Evolutionary conservation across 2,329 filamentous ascomycete species (phyloP).

Genomic region (Xylariaceae sp.): DNA sequence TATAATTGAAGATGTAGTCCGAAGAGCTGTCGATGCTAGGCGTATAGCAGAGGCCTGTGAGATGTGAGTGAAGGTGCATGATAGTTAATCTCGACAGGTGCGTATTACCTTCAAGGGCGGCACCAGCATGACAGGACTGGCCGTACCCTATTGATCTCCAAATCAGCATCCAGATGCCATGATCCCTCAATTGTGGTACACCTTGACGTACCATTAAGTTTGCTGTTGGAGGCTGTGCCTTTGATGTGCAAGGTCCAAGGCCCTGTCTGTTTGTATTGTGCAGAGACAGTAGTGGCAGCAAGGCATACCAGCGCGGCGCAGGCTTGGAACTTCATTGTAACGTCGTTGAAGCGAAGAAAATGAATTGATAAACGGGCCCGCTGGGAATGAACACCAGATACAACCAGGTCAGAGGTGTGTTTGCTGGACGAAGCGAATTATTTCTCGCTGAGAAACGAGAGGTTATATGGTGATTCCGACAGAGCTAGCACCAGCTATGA

Average conservation of each 20-base stretch:
- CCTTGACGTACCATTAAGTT: slow-evolving; percentile 25
- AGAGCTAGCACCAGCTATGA: no score
- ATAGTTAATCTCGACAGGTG: no score
- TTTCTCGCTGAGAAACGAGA: no score
- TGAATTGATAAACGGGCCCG: no score
- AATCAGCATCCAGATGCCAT: slow-evolving; percentile 8
- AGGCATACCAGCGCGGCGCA: slow-evolving; percentile 25
- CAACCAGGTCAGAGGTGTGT: no score
- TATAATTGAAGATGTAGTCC: slow-evolving; percentile 34
- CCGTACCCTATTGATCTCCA: slow-evolving; percentile 24
- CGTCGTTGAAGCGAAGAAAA: neutral
- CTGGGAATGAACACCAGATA: no score
- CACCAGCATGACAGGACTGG: slow-evolving; percentile 32
- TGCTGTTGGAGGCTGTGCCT: slow-evolving; percentile 21
- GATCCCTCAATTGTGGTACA: neutral
- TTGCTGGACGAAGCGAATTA: no score
- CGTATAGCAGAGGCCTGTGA: slow-evolving; percentile 30
- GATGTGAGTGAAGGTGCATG: no score
- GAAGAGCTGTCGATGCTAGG: slow-evolving; percentile 8
- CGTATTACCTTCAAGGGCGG: slow-evolving; percentile 17
- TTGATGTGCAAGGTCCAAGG: slow-evolving; percentile 33
- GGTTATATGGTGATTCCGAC: no score
- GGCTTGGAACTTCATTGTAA: slow-evolving; percentile 29
- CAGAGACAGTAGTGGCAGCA: slow-evolving; percentile 25
- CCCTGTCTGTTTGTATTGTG: slow-evolving; percentile 29